Conservation (phyloP, 192 early-diverging fungal species). For the Backusella circina region DNA sequence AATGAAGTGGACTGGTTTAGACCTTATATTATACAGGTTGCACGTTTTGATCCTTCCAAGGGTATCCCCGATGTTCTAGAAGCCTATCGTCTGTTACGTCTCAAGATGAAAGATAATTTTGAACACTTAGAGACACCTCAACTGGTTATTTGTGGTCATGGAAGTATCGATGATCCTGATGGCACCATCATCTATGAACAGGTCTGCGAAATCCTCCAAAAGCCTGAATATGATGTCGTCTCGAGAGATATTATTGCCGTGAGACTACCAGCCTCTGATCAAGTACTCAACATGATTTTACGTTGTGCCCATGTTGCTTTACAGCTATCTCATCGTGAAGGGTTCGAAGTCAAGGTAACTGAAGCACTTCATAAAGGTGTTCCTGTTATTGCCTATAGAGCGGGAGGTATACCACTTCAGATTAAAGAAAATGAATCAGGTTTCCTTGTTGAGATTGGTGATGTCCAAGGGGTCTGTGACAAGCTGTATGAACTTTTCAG, state of each 20-base stretch:
- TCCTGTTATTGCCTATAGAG: slow-evolving; percentile 46
- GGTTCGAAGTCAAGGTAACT: slow-evolving; percentile 85
- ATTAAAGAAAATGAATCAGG: slow-evolving; percentile 66
- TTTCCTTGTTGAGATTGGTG: slow-evolving; percentile 61
- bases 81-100: slow-evolving; percentile 63
- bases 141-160: slow-evolving; percentile 72
- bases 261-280: slow-evolving; percentile 75
- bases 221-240: slow-evolving; percentile 49
- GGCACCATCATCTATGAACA: slow-evolving; percentile 65
- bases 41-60: slow-evolving; percentile 83
- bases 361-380: slow-evolving; percentile 66
- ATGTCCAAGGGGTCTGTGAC: slow-evolving; percentile 58
- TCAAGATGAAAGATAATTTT: slow-evolving; percentile 44
- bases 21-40: slow-evolving; percentile 80
- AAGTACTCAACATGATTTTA: slow-evolving; percentile 72
- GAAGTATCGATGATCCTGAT: slow-evolving; percentile 83
- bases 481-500: slow-evolving; percentile 56
- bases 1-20: slow-evolving; percentile 52
- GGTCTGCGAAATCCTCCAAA: slow-evolving; percentile 41
- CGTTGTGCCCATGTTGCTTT: slow-evolving; percentile 67
- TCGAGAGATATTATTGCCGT: slow-evolving; percentile 53
- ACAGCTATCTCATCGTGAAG: slow-evolving; percentile 78
- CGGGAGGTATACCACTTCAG: slow-evolving; percentile 84
- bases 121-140: slow-evolving; percentile 56
- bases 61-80: slow-evolving; percentile 76